phyloP scores from a whole-genome alignment of 2,329 filamentous ascomycete genomes.

The Talaromyces verruculosus region DNA sequence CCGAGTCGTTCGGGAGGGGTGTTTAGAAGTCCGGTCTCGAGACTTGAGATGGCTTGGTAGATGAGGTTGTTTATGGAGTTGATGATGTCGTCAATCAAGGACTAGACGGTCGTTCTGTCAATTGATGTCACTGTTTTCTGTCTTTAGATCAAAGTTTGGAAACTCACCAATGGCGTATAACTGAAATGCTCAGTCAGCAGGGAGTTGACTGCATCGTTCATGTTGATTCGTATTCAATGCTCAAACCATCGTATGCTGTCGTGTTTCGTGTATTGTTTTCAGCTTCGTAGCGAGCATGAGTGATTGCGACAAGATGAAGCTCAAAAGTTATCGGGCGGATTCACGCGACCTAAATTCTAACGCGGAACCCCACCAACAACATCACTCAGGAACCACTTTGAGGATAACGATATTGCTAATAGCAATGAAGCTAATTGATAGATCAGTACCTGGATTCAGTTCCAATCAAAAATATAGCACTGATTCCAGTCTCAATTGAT shows the following conservation, averaged over 20 bases:
- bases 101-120: conserved; percentile 53
- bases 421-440: background rate
- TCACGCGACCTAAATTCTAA: conserved; percentile 4
- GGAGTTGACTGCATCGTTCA: conserved; percentile 51
- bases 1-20: conserved; percentile 75
- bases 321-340: background rate
- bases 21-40: conserved; percentile 77
- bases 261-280: too few species aligned
- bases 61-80: conserved; percentile 93
- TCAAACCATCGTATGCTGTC: background rate
- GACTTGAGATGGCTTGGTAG: conserved; percentile 81
- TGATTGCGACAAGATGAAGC: conserved; percentile 7
- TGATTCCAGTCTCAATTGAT: background rate
- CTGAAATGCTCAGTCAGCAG: conserved; percentile 94
- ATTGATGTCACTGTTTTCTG: conserved; percentile 13
- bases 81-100: conserved; percentile 95
- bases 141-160: background rate
- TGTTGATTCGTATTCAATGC: conserved; percentile 25
- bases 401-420: background rate
- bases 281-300: background rate
- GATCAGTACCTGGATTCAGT: background rate
- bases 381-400: background rate
- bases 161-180: conserved; percentile 83
- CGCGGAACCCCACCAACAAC: conserved; percentile 10
- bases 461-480: background rate